Conservation (phyloP, 2,329 filamentous ascomycete species). For the Septoria petroselini region DNA sequence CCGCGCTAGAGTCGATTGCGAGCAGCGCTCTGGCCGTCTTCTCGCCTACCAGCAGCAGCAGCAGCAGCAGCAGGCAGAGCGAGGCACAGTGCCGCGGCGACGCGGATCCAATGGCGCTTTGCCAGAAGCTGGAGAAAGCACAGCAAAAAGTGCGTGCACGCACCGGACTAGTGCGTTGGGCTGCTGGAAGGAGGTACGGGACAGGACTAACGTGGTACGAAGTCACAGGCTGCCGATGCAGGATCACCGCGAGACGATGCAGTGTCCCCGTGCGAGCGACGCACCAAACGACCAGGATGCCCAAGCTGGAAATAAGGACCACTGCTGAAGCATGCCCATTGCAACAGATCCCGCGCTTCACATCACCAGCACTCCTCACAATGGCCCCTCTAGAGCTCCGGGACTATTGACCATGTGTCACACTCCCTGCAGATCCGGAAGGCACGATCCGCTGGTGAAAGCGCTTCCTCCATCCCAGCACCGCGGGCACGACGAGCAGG, state of each 20-base stretch:
- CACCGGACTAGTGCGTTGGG: conserved; percentile 17
- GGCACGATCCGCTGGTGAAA: conserved; percentile 25
- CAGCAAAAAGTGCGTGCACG: conserved; percentile 14
- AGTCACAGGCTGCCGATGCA: conserved; percentile 14
- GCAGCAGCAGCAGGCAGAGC: not conserved
- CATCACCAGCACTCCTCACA: not conserved
- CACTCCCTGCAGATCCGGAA: conserved; percentile 26
- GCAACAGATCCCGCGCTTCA: conserved; percentile 14
- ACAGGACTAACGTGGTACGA: conserved; percentile 24
- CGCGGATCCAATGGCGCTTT: conserved; percentile 20
- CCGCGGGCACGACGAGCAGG: conserved; percentile 22
- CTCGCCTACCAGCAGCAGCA: not conserved
- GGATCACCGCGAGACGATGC: not conserved
- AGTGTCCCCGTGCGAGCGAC: conserved; percentile 1
- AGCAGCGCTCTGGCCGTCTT: conserved; percentile 22
- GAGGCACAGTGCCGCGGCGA: conserved; percentile 11
- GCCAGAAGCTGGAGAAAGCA: conserved; percentile 17
- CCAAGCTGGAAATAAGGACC: conserved; percentile 23
- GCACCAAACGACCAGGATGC: conserved; percentile 7
- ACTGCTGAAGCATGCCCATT: conserved; percentile 9
- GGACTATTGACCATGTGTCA: conserved; percentile 2
- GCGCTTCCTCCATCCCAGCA: conserved; percentile 24
- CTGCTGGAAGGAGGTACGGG: conserved; percentile 4
- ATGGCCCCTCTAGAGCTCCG: not conserved
- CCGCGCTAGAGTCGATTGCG: conserved; percentile 21